These are phyloP conservation scores for Funneliformis geosporum DNA, from an alignment of 192 early-diverging fungal species.

Conservation along the genomic window DNA sequence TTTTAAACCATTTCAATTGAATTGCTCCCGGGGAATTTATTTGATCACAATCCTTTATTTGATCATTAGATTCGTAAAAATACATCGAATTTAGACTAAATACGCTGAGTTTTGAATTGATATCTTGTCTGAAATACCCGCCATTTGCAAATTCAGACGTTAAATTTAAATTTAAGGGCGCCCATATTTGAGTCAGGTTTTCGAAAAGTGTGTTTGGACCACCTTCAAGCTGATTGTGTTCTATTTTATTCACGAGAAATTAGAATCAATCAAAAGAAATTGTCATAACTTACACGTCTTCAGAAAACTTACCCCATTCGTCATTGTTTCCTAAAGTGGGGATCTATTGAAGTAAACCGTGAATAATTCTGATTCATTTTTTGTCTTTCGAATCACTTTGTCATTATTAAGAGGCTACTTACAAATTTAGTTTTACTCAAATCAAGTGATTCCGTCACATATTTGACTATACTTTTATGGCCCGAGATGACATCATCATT, in stretches of 20 bases:
- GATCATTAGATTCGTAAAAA: constrained; percentile 36
- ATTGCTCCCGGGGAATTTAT: constrained; percentile 28
- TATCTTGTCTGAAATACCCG: constrained; percentile 41
- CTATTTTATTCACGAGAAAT: not conserved
- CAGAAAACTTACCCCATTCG: constrained; percentile 17
- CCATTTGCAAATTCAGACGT: constrained; percentile 34
- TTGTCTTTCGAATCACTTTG: not conserved
- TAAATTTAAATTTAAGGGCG: constrained; percentile 39
- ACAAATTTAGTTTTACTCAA: constrained; percentile 24
- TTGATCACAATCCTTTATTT: constrained; percentile 34
- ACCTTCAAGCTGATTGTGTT: constrained; percentile 33
- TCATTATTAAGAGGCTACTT: not conserved
- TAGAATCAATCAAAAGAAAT: not conserved
- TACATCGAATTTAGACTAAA: constrained; percentile 41
- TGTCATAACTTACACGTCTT: not conserved
- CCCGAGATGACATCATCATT: constrained; percentile 15
- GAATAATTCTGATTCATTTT: not conserved
- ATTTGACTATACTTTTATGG: constrained; percentile 26
- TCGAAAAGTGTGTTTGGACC: constrained; percentile 26
- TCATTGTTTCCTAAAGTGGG: constrained; percentile 48
- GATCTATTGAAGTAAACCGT: constrained; percentile 26
- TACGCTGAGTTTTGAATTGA: constrained; percentile 21
- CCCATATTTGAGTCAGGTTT: constrained; percentile 35
- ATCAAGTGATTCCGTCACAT: constrained; percentile 13
- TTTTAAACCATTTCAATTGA: constrained; percentile 39